phyloP scores from a whole-genome alignment of 768 basidiomycete genomes.

The Tremella mesenterica region DNA sequence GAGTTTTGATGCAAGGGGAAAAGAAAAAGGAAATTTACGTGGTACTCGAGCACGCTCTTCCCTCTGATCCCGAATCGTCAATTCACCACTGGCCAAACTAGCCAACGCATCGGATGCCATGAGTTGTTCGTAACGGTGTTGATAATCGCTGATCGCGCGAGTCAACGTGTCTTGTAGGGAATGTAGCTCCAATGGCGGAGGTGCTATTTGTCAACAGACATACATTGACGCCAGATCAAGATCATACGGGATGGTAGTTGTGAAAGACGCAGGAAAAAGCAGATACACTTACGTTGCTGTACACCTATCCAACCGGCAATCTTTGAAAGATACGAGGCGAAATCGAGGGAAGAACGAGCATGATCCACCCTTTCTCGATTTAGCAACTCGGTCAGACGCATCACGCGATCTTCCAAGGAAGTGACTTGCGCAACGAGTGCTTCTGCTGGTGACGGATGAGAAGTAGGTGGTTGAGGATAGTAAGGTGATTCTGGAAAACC shows the following conservation, averaged over 20 bases:
- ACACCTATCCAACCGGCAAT: slow-evolving; percentile 19
- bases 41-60: neutral
- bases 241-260: neutral
- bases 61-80: neutral
- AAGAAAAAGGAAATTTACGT: neutral
- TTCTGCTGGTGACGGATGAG: slow-evolving; percentile 2
- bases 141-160: slow-evolving; percentile 5
- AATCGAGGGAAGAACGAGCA: slow-evolving; percentile 19
- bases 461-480: slow-evolving; percentile 11
- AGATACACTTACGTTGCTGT: slow-evolving; percentile 17
- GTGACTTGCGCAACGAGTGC: slow-evolving; percentile 14
- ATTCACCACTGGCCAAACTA: neutral
- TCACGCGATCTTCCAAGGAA: slow-evolving; percentile 21
- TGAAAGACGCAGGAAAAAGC: too few relatives aligned
- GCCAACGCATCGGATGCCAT: slow-evolving; percentile 5
- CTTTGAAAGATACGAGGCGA: slow-evolving; percentile 19
- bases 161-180: slow-evolving; percentile 12
- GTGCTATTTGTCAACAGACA: neutral
- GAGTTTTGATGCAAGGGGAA: neutral
- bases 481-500: slow-evolving; percentile 11
- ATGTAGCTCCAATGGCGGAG: neutral
- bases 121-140: slow-evolving; percentile 11
- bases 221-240: neutral
- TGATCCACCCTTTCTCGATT: slow-evolving; percentile 24
- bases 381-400: slow-evolving; percentile 13